A percentile compares a stretch with the other conserved stretches of the same genome.
These are phyloP conservation scores for Citrus cavaleriei DNA, from an alignment of 345 rosid species.

Conservation along the genomic window DNA sequence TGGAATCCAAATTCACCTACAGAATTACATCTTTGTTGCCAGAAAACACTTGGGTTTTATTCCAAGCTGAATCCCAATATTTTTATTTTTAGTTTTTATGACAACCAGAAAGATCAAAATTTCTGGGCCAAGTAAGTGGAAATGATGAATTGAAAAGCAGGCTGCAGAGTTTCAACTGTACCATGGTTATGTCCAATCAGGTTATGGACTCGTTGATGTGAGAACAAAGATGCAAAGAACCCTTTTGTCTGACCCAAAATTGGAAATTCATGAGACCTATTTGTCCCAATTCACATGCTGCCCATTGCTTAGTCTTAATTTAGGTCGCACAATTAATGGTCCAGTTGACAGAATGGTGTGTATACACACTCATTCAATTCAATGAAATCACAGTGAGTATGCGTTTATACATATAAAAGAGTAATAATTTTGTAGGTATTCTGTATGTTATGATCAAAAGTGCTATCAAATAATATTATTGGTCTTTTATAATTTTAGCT, in stretches of 20 bases:
- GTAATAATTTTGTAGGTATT: too few relatives aligned
- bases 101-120: neutral
- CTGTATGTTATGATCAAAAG: too few relatives aligned
- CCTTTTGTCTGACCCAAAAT: constrained; percentile 22
- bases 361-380: too few relatives aligned
- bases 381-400: too few relatives aligned
- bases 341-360: too few relatives aligned
- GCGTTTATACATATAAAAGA: too few relatives aligned
- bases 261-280: neutral
- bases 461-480: too few relatives aligned
- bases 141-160: neutral
- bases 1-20: neutral
- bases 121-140: neutral
- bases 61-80: neutral
- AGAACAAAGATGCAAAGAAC: neutral
- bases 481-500: too few relatives aligned
- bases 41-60: neutral
- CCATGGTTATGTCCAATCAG: neutral
- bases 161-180: neutral
- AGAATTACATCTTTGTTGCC: neutral
- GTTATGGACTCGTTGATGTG: neutral
- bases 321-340: too few relatives aligned
- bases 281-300: neutral
- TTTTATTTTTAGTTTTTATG: too few relatives aligned
- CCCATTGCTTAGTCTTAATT: neutral